phyloP scores from a whole-genome alignment of 768 basidiomycete genomes.

The Ramaria sp. region DNA sequence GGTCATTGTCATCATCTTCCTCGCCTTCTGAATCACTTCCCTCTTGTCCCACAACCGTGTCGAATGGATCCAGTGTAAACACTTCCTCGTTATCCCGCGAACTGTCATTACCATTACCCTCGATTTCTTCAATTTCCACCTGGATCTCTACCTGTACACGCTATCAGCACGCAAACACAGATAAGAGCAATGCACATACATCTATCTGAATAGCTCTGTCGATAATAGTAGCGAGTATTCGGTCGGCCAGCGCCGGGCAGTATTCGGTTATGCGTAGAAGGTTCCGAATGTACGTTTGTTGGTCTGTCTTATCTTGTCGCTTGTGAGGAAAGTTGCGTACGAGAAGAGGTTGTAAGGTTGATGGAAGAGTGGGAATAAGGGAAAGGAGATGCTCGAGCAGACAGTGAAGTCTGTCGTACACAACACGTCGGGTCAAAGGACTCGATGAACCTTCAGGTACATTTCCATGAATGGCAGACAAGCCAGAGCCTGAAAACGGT shows the following conservation, averaged over 20 bases:
- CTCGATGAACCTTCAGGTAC: conserved; percentile 53
- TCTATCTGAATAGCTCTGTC: conserved; percentile 96
- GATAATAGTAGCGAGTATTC: conserved; percentile 75
- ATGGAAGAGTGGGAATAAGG: conserved; percentile 85
- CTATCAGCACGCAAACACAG: not conserved
- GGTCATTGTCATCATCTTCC: conserved; percentile 38
- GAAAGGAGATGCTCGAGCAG: conserved; percentile 81
- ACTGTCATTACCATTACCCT: conserved; percentile 51
- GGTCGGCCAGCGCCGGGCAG: conserved; percentile 79
- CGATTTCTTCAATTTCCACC: conserved; percentile 87
- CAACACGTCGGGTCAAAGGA: conserved; percentile 69
- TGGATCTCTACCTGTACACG: conserved; percentile 81
- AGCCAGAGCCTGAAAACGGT: conserved; percentile 48
- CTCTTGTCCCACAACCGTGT: conserved; percentile 72
- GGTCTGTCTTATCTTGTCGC: conserved; percentile 66
- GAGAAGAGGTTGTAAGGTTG: conserved; percentile 77
- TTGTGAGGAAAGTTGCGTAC: conserved; percentile 88
- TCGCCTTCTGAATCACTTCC: conserved; percentile 49
- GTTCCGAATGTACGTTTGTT: conserved; percentile 88
- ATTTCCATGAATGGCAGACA: conserved; percentile 47
- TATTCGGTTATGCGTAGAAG: conserved; percentile 73
- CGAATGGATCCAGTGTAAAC: conserved; percentile 80
- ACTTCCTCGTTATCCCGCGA: conserved; percentile 40
- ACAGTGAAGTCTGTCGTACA: conserved; percentile 80
- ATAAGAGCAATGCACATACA: conserved; percentile 35